Base-by-base conservation (phyloP, 2,329 filamentous ascomycete genomes). In the Exophiala lecanii-corni region DNA sequence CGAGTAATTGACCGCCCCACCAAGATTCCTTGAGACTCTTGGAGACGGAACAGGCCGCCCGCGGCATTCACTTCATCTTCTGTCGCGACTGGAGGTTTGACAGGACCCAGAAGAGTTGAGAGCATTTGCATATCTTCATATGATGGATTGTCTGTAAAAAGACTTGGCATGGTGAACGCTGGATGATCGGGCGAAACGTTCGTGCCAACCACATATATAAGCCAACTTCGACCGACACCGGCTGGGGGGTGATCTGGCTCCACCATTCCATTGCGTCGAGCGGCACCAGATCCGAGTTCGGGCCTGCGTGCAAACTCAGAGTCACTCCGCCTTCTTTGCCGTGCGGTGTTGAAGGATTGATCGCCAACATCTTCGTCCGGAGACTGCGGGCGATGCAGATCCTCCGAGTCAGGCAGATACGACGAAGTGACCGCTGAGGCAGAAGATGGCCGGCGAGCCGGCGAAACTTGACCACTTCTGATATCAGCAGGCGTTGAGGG, bases 81-180 rank as follows among this genome's bases (percentile, higher is more conserved):
- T 43, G 73, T 78, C 13, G 81, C 81, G 38, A 85, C 81, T 2
- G 81, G 81, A 2, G 81, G 80, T 57, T 84, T 84, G 3, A 76
- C 81, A 36, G 81, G 81, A 2, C 81, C 81, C 12, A 85, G 66
- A 9, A 84, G 69, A 9, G 79, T 79, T 9, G 79, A 82, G 3
- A 85, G 69, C 33, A 84, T 65, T 59, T 84, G 75, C 81, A 85
- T 84, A 54, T 85, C 81, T 62, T 85, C 81, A 56, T 85, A 84
- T 1, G 81, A 83, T 2, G 81, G 81, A 39, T 74, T 73, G 62
- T 84, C 81, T 13, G 80, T 84, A 59, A 84, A 84, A 9, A 85
- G 67, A 53, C 79, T 83, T 9, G 81, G 81, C 15, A 81, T 82
- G 5, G 80, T 81, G 49, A 84, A 74, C 16, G 82, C 81, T 16